Conservation (phyloP, 2,329 filamentous ascomycete genomes). For the Thelonectria rubi region DNA sequence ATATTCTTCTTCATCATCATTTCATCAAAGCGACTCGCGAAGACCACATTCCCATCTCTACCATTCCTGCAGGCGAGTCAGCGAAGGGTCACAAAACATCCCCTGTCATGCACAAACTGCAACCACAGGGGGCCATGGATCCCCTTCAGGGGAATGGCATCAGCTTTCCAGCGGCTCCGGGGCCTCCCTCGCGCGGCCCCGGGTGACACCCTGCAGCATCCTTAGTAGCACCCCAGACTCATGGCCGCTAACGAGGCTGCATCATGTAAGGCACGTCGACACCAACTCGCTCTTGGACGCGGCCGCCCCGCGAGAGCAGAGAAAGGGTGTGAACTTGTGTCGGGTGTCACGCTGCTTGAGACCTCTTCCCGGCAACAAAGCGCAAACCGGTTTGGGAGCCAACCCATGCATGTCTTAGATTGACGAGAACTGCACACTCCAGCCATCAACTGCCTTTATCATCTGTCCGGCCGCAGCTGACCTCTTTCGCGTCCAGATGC, state of each 20-base stretch:
- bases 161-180: slow-evolving; percentile 18
- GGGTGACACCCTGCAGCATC: slow-evolving; percentile 7
- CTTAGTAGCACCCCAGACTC: slow-evolving; percentile 6
- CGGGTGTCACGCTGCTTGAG: not conserved
- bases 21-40: too few species aligned
- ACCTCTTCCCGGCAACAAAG: not conserved
- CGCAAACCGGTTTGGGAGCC: slow-evolving; percentile 6
- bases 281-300: not conserved
- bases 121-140: slow-evolving; percentile 13
- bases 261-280: not conserved
- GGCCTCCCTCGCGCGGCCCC: slow-evolving; percentile 20
- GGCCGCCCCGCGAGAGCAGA: too few species aligned
- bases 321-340: not conserved
- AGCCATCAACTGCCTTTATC: not conserved
- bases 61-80: not conserved
- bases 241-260: not conserved
- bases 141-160: slow-evolving; percentile 4
- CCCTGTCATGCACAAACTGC: slow-evolving; percentile 8
- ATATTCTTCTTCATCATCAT: too few species aligned
- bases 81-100: not conserved
- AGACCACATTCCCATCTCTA: not conserved
- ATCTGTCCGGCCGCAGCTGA: slow-evolving; percentile 18
- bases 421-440: slow-evolving; percentile 2
- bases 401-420: slow-evolving; percentile 21
- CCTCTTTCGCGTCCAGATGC: slow-evolving; percentile 4